These are phyloP conservation scores for Hyaloscypha bicolor DNA, from an alignment of 495 filamentous ascomycete species.

Conservation along the genomic window DNA sequence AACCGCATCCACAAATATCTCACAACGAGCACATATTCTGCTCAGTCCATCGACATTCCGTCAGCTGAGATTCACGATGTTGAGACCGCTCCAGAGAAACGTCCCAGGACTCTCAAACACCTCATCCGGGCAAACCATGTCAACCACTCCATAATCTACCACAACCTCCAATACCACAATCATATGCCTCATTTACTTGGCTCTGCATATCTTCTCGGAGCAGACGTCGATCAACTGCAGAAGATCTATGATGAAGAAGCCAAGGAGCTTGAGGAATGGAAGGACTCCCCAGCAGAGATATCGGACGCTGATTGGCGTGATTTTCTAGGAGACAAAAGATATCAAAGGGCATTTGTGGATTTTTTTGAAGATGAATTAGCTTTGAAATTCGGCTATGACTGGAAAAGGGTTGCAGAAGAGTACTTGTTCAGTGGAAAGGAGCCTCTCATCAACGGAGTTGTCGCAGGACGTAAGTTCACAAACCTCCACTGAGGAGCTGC, in stretches of 20 bases:
- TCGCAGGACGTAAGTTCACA: conserved; percentile 67
- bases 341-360: conserved; percentile 88
- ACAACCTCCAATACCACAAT: conserved; percentile 80
- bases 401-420: conserved; percentile 74
- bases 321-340: conserved; percentile 73
- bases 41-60: conserved; percentile 60
- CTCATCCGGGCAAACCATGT: conserved; percentile 88
- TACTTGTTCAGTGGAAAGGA: conserved; percentile 75
- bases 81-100: conserved; percentile 76
- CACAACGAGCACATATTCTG: conserved; percentile 30
- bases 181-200: conserved; percentile 83
- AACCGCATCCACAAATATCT: conserved; percentile 40
- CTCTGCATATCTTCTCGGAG: conserved; percentile 84
- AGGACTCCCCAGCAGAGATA: conserved; percentile 81
- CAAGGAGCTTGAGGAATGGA: conserved; percentile 76
- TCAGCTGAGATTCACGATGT: conserved; percentile 74
- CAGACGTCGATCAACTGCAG: conserved; percentile 67
- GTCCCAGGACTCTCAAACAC: conserved; percentile 83
- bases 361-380: conserved; percentile 90
- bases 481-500: neutral
- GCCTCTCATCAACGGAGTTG: conserved; percentile 77
- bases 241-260: conserved; percentile 77
- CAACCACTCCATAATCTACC: conserved; percentile 81
- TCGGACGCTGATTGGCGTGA: conserved; percentile 82
- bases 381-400: conserved; percentile 72